Evolutionary conservation across 23 red algal species (phyloP).

Genomic region (Cyanidiococcus yangmingshanensis): DNA sequence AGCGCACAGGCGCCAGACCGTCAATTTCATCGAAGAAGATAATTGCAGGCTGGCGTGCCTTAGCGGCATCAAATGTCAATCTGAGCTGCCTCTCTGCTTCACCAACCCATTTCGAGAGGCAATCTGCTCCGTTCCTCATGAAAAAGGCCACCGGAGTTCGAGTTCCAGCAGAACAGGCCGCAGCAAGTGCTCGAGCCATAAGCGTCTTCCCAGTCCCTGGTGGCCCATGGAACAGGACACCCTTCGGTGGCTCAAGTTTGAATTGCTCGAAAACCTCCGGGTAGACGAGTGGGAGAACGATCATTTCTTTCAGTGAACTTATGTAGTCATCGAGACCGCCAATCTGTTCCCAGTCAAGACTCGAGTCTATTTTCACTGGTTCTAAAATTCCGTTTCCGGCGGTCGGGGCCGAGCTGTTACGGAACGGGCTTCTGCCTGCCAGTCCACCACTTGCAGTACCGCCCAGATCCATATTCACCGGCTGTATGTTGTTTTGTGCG

Average conservation of each 20-base stretch:
- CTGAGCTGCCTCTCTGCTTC: conserved; percentile 86
- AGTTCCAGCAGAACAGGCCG: conserved; percentile 41
- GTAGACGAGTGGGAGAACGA: conserved; percentile 77
- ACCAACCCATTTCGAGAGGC: conserved; percentile 95
- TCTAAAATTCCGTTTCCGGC: conserved; percentile 32
- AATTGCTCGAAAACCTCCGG: conserved; percentile 82
- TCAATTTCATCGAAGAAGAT: conserved; percentile 99
- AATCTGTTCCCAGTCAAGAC: conserved; percentile 73
- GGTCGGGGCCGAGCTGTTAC: neutral
- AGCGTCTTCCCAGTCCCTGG: conserved; percentile 95
- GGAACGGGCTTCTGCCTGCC: neutral
- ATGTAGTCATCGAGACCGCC: conserved; percentile 83
- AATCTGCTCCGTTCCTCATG: conserved; percentile 97
- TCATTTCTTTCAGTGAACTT: conserved; percentile 76
- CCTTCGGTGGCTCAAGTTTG: conserved; percentile 70
- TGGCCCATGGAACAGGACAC: conserved; percentile 93
- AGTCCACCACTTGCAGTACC: conserved; percentile 8
- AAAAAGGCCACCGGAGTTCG: conserved; percentile 67
- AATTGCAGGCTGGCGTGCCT: conserved; percentile 67
- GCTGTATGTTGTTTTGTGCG: neutral
- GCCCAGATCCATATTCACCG: conserved; percentile 6
- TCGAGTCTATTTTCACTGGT: conserved; percentile 53
- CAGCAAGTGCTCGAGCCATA: conserved; percentile 73
- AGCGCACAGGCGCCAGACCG: conserved; percentile 77
- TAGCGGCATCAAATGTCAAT: conserved; percentile 75